Conservation (phyloP, 2,329 filamentous ascomycete genomes). For the Ustulina deusta region DNA sequence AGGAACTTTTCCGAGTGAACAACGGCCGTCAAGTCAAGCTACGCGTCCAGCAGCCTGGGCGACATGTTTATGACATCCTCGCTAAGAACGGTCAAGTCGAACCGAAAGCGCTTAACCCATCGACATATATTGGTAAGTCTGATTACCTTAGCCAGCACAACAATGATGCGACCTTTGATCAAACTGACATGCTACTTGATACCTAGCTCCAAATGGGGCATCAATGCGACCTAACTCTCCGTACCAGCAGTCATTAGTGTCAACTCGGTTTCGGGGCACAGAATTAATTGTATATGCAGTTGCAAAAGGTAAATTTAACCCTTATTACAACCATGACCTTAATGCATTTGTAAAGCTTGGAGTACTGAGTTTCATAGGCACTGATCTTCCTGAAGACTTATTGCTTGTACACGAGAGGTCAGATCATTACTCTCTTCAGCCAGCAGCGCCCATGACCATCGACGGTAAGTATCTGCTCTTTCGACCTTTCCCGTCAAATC, state of each 20-base stretch:
- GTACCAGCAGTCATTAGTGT: background rate
- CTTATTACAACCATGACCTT: background rate
- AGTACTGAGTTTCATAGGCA: background rate
- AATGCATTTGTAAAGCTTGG: too few species aligned
- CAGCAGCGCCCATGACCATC: background rate
- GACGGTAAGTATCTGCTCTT: background rate
- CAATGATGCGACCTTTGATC: too few species aligned
- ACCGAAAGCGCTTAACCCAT: background rate
- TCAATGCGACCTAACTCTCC: background rate
- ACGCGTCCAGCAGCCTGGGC: background rate
- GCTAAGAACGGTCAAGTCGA: background rate
- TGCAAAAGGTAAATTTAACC: background rate
- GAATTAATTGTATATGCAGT: background rate
- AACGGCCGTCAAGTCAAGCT: background rate
- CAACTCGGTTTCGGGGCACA: background rate
- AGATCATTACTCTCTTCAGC: constrained; percentile 9
- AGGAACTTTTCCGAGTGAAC: constrained; percentile 1
- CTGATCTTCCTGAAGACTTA: background rate
- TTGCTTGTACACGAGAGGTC: constrained; percentile 1
- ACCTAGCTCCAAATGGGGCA: constrained; percentile 3
- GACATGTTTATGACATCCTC: background rate
- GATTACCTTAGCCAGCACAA: too few species aligned
- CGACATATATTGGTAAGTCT: constrained; percentile 2
- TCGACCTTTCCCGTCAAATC: background rate
- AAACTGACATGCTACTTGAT: background rate